Conservation (phyloP, 129 eudicot genomes). For the Lactuca sativa region DNA sequence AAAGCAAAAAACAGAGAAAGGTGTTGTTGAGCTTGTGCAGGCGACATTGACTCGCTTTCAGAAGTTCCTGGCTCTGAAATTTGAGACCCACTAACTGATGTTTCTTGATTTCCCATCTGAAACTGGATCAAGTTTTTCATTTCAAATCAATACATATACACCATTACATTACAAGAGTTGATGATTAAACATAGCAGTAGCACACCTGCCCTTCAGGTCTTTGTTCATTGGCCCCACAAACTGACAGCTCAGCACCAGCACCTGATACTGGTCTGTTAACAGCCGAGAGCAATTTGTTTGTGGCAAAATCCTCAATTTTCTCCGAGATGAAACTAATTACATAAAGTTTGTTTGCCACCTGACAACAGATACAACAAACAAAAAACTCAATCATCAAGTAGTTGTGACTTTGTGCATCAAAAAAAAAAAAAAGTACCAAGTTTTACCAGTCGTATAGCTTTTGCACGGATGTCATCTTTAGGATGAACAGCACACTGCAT, state of each 20-base stretch:
- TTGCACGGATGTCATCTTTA: conserved; percentile 78
- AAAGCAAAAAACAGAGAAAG: conserved; percentile 88
- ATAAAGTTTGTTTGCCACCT: conserved; percentile 94
- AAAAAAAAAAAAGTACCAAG: neutral
- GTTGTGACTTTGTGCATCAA: neutral
- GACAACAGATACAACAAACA: conserved; percentile 27
- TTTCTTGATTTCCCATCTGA: conserved; percentile 72
- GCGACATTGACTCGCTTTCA: conserved; percentile 42
- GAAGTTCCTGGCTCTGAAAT: conserved; percentile 58
- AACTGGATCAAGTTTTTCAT: neutral
- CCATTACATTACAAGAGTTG: too few relatives aligned
- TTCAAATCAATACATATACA: too few relatives aligned
- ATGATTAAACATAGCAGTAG: too few relatives aligned
- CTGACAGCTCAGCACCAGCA: conserved; percentile 31
- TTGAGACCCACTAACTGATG: conserved; percentile 84
- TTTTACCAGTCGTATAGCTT: conserved; percentile 91
- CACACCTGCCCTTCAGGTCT: conserved; percentile 76
- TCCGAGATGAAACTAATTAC: conserved; percentile 58
- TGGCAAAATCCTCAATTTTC: conserved; percentile 77
- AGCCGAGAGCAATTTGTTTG: conserved; percentile 71
- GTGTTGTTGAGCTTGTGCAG: conserved; percentile 66
- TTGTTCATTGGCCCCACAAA: conserved; percentile 28
- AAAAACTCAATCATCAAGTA: too few relatives aligned
- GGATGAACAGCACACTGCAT: conserved; percentile 93
- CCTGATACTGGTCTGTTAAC: conserved; percentile 40